phyloP scores from a whole-genome alignment of 2,329 filamentous ascomycete genomes.

The Clarireedia homoeocarpa region DNA sequence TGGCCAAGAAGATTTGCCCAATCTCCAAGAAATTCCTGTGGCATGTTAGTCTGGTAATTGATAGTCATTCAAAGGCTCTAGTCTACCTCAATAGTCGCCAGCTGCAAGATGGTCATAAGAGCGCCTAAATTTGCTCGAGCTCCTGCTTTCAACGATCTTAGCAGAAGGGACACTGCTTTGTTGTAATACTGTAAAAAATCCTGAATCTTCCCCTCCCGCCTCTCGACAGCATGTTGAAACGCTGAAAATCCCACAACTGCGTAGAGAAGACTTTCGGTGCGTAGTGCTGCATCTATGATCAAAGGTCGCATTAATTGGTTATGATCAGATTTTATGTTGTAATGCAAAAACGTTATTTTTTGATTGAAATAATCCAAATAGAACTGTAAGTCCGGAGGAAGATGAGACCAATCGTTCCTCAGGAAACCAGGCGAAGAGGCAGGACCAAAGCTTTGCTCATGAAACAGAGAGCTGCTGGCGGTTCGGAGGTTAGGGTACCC shows the following conservation, averaged over 20 bases:
- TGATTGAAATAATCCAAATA: constrained; percentile 74
- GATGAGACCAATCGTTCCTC: constrained; percentile 44
- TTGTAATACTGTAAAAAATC: constrained; percentile 89
- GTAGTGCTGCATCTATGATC: constrained; percentile 64
- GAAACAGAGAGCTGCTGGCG: constrained; percentile 9
- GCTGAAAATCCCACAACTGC: constrained; percentile 82
- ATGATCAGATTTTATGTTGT: constrained; percentile 64
- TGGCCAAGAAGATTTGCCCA: constrained; percentile 92
- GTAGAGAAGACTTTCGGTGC: constrained; percentile 75
- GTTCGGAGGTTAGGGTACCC: constrained; percentile 21
- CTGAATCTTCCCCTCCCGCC: constrained; percentile 64
- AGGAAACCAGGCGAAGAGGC: constrained; percentile 10
- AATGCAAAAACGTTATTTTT: constrained; percentile 74
- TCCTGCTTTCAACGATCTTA: constrained; percentile 61
- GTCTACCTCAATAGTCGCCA: constrained; percentile 85
- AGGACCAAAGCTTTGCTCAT: constrained; percentile 24
- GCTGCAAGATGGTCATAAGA: constrained; percentile 78
- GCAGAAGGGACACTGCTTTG: constrained; percentile 69
- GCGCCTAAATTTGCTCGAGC: constrained; percentile 67
- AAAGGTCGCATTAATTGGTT: constrained; percentile 66
- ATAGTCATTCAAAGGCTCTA: not conserved
- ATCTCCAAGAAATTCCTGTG: constrained; percentile 85
- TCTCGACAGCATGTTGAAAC: constrained; percentile 70
- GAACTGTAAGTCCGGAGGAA: constrained; percentile 64
- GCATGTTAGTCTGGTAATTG: constrained; percentile 10